Evolutionary conservation across 2,329 filamentous ascomycete species (phyloP), one percentile per base, ranked within the genome.

Genomic region (Trichoderma koningiopsis): DNA sequence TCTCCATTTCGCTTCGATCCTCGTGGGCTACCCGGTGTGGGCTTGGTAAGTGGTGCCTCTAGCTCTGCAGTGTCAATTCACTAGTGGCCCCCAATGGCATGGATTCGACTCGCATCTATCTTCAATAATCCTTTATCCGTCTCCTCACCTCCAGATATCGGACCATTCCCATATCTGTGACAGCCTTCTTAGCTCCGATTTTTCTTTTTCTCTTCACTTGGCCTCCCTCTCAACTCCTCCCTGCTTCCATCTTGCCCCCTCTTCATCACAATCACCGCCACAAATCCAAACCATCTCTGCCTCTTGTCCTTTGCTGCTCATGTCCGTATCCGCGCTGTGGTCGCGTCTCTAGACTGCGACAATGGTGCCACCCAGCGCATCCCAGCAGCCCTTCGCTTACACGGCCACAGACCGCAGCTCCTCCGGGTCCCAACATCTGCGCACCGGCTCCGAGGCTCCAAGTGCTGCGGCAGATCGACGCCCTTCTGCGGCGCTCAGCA

Each of bases 281-380:
- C 22, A 63, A 10, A 7, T 55, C 19, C n/a, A 10, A 14, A 53
- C 29, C 61, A 24, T 33, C 62, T 29, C 40, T 29, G 62, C 22
- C 40, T 43, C 29, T 8, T 31, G 52, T 43, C 52, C 52, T 70
- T 70, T 70, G 63, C 71, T 65, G 71, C 62, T 57, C 66, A 77
- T 78, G 77, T 74, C 72, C 71, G 61, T 72, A 70, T 66, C 72
- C 70, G 72, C 52, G 66, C 68, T 33, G 53, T 66, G 64, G 70
- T 72, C 71, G 69, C 75, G 74, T 76, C 74, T 72, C 73, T 74
- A 76, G 76, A 69, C 73, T 75, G 75, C 74, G 72, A 74, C 71
- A 74, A 77, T 76, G 74, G 73, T 70, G 64, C 72, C 75, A 71
- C 71, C 75, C 70, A 69, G 74, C 71, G 72, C 71, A 71, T 69